Percentiles rank a stretch among this genome's conserved stretches.
phyloP scores from a whole-genome alignment of 345 rosid genomes.

The Rhodomyrtus tomentosa region DNA sequence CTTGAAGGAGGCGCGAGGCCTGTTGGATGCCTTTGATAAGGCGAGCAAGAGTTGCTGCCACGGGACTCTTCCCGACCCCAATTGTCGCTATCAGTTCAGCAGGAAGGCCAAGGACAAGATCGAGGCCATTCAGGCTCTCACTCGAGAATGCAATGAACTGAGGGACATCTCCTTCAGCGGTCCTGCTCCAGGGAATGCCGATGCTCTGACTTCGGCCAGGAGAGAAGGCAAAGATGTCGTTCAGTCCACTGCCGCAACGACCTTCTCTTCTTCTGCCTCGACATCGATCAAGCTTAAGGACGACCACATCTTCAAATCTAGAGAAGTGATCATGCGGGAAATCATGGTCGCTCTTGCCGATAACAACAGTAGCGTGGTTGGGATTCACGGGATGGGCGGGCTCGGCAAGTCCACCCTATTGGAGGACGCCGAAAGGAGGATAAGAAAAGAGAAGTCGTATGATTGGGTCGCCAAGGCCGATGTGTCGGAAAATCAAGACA shows the following conservation, averaged over 20 bases:
- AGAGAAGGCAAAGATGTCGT: not conserved
- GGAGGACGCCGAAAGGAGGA: accelerated
- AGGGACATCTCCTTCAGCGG: accelerated
- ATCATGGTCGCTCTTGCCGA: not conserved
- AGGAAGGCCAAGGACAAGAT: not conserved
- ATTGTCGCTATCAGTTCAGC: accelerated
- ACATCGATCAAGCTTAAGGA: accelerated
- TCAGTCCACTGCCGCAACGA: accelerated
- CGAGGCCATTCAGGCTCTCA: accelerated
- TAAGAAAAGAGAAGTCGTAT: accelerated
- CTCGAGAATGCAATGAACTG: accelerated
- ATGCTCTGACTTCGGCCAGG: not conserved
- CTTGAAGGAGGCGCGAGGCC: accelerated
- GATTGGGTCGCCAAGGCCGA: not conserved
- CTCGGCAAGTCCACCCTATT: not conserved
- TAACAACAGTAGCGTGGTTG: accelerated
- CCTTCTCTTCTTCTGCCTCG: not conserved
- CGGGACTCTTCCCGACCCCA: not conserved
- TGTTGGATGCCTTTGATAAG: not conserved
- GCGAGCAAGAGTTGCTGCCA: not conserved
- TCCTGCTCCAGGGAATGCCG: not conserved
- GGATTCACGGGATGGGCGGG: not conserved
- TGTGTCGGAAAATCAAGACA: not conserved
- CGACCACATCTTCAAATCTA: not conserved
- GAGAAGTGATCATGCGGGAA: accelerated